Evolutionary conservation across 2,329 filamentous ascomycete species (phyloP).

Genomic region (Achaetomium macrosporum): DNA sequence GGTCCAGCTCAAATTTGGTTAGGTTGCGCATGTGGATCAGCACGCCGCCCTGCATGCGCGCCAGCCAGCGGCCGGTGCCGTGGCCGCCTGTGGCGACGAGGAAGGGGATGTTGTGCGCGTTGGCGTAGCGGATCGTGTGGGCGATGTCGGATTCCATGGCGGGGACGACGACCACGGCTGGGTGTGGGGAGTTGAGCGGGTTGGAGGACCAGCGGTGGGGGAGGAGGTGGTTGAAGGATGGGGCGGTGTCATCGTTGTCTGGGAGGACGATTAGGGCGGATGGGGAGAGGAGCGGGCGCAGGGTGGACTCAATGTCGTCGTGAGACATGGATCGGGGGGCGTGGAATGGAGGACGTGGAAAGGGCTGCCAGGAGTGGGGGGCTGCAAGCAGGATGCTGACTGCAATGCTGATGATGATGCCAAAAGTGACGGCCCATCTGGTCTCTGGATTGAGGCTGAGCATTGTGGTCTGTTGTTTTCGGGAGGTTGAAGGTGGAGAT

Average conservation of each 20-base stretch:
- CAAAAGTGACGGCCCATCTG: too few species aligned
- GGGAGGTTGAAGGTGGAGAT: too few species aligned
- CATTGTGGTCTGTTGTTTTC: too few species aligned
- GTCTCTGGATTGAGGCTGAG: too few species aligned
- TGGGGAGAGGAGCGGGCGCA: background rate
- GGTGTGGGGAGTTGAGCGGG: background rate
- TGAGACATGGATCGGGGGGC: too few species aligned
- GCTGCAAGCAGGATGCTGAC: too few species aligned
- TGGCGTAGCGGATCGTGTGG: conserved; percentile 8
- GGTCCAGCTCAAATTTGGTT: conserved; percentile 26
- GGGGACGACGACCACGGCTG: conserved; percentile 3
- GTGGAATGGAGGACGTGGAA: too few species aligned
- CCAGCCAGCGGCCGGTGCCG: conserved; percentile 4
- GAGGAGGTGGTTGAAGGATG: background rate
- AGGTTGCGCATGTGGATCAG: conserved; percentile 12
- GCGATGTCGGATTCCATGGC: conserved; percentile 12
- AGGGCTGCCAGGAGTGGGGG: too few species aligned
- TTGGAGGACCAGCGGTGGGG: background rate
- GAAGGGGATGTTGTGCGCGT: conserved; percentile 13
- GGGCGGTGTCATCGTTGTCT: background rate
- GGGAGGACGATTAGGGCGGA: background rate
- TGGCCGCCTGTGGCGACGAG: conserved; percentile 12
- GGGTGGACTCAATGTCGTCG: too few species aligned
- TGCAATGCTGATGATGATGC: too few species aligned
- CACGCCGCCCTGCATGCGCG: conserved; percentile 7